phyloP scores from a whole-genome alignment of 805 yeast species.

The Metschnikowia chrysomelidarum region DNA sequence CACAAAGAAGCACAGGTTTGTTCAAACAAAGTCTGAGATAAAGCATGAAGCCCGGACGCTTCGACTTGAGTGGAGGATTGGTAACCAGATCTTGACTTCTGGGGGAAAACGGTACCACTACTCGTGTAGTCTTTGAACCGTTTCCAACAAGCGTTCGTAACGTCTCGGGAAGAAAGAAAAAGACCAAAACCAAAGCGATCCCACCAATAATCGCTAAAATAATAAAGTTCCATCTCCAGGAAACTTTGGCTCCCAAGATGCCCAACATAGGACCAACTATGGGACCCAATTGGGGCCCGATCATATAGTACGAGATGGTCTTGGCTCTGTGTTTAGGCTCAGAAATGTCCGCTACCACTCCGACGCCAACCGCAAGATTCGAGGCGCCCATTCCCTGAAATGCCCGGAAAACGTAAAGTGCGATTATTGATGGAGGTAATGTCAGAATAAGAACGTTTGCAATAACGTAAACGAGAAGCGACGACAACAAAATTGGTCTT shows the following conservation, averaged over 20 bases:
- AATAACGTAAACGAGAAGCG: conserved; percentile 26
- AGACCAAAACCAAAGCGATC: conserved; percentile 23
- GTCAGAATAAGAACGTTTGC: conserved; percentile 31
- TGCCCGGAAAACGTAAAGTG: conserved; percentile 29
- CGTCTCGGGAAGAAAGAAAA: conserved; percentile 40
- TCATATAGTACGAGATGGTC: conserved; percentile 34
- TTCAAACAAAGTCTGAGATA: conserved; percentile 38
- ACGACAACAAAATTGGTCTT: conserved; percentile 27
- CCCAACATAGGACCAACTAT: conserved; percentile 37
- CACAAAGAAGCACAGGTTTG: conserved; percentile 45
- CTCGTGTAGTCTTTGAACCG: conserved; percentile 22
- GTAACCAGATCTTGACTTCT: neutral
- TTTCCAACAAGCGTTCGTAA: conserved; percentile 38
- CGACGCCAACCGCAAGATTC: conserved; percentile 36
- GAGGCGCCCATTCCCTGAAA: conserved; percentile 40
- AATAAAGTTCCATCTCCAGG: conserved; percentile 38
- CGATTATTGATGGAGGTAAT: conserved; percentile 30
- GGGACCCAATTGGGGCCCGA: conserved; percentile 42
- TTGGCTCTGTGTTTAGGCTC: conserved; percentile 31
- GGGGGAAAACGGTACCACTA: conserved; percentile 21
- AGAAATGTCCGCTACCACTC: conserved; percentile 33
- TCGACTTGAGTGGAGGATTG: conserved; percentile 37
- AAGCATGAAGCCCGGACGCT: conserved; percentile 35
- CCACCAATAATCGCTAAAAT: conserved; percentile 29
- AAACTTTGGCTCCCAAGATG: conserved; percentile 23